Evolutionary conservation across 140 eudicot genomes (phyloP).

Genomic region (Cichorium intybus): DNA sequence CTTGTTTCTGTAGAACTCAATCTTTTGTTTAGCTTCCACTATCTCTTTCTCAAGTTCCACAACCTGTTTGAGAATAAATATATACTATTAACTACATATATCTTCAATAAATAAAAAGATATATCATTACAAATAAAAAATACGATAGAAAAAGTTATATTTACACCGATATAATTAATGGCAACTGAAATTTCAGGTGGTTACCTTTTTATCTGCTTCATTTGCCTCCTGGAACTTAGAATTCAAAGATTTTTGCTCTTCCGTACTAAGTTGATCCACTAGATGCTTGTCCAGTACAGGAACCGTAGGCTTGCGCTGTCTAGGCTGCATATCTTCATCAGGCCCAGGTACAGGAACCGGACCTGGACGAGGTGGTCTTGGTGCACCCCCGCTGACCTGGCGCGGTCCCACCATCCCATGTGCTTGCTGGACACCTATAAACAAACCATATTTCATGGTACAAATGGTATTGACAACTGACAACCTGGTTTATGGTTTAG

Average conservation of each 20-base stretch:
- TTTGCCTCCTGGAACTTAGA: conserved; percentile 86
- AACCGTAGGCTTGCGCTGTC: conserved; percentile 66
- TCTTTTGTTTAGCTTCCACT: conserved; percentile 76
- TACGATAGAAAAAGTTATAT: not conserved
- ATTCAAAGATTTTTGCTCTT: conserved; percentile 80
- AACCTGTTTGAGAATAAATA: conserved; percentile 18
- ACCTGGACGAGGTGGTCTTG: conserved; percentile 74
- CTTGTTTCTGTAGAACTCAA: conserved; percentile 77
- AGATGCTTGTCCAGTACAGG: conserved; percentile 91
- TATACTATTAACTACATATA: not conserved
- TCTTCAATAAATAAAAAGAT: no score
- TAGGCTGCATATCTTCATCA: conserved; percentile 59
- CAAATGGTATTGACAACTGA: no score
- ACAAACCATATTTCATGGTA: no score
- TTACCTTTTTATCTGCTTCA: conserved; percentile 80
- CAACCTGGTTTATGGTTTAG: conserved; percentile 48
- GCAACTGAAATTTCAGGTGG: not conserved
- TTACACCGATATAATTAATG: not conserved
- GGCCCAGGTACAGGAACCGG: conserved; percentile 44
- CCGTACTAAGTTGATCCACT: conserved; percentile 86
- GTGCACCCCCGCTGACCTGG: conserved; percentile 39
- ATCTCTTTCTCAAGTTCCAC: conserved; percentile 88
- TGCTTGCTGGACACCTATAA: conserved; percentile 44
- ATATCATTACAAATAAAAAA: not conserved
- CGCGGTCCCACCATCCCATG: conserved; percentile 23